Evolutionary conservation across 345 rosid genomes (phyloP).

Genomic region (Pistacia integerrima): DNA sequence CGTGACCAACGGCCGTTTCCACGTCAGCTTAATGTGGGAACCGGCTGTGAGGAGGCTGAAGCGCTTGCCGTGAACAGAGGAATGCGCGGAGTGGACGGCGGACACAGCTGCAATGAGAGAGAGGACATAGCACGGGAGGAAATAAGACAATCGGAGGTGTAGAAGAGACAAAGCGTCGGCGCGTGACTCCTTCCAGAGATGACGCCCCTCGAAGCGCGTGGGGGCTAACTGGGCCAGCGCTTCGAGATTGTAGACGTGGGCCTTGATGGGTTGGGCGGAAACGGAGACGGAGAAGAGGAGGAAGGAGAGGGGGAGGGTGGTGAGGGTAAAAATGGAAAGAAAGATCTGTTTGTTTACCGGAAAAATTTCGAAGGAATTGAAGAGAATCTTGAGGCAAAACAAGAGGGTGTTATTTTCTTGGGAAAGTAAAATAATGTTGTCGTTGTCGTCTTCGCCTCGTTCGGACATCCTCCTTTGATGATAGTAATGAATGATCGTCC

Average conservation of each 20-base stretch:
- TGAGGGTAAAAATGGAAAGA: conserved; percentile 40
- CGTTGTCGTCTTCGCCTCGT: conserved; percentile 1
- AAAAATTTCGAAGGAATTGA: conserved; percentile 47
- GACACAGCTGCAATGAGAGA: conserved; percentile 49
- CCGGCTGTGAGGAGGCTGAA: conserved; percentile 33
- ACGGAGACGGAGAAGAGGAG: conserved; percentile 57
- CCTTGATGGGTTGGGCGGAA: conserved; percentile 47
- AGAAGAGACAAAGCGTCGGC: conserved; percentile 54
- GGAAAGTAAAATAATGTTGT: not conserved
- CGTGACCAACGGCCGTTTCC: conserved; percentile 54
- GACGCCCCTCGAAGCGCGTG: conserved; percentile 66
- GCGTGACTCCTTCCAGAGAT: conserved; percentile 68
- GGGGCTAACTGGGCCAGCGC: conserved; percentile 44
- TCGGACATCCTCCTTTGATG: conserved; percentile 22
- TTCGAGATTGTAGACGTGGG: conserved; percentile 59
- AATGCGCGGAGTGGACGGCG: conserved; percentile 36
- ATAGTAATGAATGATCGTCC: no score
- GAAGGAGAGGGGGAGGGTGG: conserved; percentile 61
- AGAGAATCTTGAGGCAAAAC: conserved; percentile 19
- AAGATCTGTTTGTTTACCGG: conserved; percentile 48
- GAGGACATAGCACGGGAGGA: conserved; percentile 54
- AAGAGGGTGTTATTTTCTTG: not conserved
- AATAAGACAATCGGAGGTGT: conserved; percentile 46
- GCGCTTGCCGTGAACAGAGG: conserved; percentile 24
- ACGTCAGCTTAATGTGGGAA: conserved; percentile 30